Percentiles rank a stretch among this genome's conserved stretches.
Evolutionary conservation across 768 basidiomycete genomes (phyloP).

Genomic region (Calocera viscosa): DNA sequence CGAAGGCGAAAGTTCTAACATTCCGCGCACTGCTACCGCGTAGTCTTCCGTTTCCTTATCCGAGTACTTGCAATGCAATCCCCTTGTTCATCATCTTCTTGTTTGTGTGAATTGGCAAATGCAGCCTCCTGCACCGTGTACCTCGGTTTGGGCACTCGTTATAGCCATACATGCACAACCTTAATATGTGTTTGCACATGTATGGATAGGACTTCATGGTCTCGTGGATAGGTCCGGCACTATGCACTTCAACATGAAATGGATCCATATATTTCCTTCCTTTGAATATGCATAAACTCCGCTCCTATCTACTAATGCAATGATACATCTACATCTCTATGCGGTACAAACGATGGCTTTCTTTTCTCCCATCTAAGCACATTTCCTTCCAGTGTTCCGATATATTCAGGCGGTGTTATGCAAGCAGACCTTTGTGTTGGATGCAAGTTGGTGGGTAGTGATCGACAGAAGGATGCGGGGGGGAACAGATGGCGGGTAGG

Average conservation of each 20-base stretch:
- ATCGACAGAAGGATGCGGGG: not conserved
- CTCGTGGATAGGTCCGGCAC: too few species aligned
- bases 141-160: not conserved
- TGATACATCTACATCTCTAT: too few species aligned
- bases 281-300: too few species aligned
- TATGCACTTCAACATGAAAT: too few species aligned
- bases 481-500: not conserved
- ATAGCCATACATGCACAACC: not conserved
- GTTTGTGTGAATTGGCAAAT: not conserved
- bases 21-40: too few species aligned
- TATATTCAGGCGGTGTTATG: not conserved
- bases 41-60: too few species aligned
- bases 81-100: not conserved
- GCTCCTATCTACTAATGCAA: too few species aligned
- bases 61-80: not conserved
- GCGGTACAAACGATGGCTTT: too few species aligned
- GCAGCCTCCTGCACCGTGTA: not conserved
- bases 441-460: not conserved
- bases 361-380: too few species aligned
- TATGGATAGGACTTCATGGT: not conserved
- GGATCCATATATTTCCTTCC: too few species aligned
- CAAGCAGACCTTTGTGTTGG: not conserved
- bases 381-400: not conserved
- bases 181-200: not conserved
- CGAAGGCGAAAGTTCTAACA: not conserved